Evolutionary conservation across 805 yeast species (phyloP), one percentile per base, ranked within the genome.

Genomic region (Yarrowia hollandica): DNA sequence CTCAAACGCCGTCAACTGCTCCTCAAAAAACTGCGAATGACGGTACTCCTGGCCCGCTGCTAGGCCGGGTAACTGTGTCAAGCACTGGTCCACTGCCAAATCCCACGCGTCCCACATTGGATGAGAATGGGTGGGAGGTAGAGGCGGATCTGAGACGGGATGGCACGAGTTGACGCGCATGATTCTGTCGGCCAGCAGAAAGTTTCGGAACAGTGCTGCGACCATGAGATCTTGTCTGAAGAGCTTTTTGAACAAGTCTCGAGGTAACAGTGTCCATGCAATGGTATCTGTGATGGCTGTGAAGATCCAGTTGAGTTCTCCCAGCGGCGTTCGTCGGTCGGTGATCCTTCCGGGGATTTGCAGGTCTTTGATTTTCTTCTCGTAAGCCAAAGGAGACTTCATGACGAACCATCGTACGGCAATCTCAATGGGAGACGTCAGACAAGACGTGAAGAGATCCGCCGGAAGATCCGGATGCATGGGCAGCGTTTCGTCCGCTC

Each of bases 51-150:
- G 38, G 9, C 50, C 59, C 65, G 60, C 64, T 60, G 64, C 68
- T 19, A 60, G 60, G 4, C 71, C 73, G 9, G 68, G 70, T 26
- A 74, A 62, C 62, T 76, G 79, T 2, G 88, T 82, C 42, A 94
- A 75, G 4, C 95, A 95, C 68, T 94, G 97, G 69, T 94, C 98
- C 37, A 94, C 85, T 0, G 99, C 97, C 63, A 94, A 76, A 68
- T 94, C 98, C 98, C 99, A 94, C 0, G 97, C 85, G 61, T 90
- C 94, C 99, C 99, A 94, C 88, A 94, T 85, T 5, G 95, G 83
- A 69, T 94, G 97, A 62, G 82, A 80, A 46, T 88, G 83, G 12
- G 83, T 75, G 59, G 90, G 94, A 0, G 99, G 98, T 34, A 94
- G 74, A 9, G 88, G 90, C 0, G 99, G 99, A 63, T 90, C 95